Conservation (phyloP, 2,329 filamentous ascomycete genomes). For the Berkeleyomyces basicola region DNA sequence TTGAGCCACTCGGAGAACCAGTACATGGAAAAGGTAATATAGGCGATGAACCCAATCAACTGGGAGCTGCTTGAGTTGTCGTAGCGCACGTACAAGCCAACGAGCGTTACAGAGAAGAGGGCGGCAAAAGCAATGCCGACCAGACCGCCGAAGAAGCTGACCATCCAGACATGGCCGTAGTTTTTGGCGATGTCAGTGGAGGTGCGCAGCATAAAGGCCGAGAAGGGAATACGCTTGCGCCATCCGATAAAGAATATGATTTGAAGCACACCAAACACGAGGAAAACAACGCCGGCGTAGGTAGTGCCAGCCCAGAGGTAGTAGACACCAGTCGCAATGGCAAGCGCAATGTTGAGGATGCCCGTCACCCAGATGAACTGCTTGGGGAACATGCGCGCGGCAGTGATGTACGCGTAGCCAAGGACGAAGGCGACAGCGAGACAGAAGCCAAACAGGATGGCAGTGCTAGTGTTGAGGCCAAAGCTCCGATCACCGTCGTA, state of each 20-base stretch:
- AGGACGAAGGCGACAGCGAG: slow-evolving; percentile 62
- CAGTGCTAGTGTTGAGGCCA: slow-evolving; percentile 61
- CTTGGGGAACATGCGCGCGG: slow-evolving; percentile 65
- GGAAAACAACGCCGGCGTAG: slow-evolving; percentile 72
- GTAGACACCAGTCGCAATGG: slow-evolving; percentile 72
- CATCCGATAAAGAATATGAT: slow-evolving; percentile 74
- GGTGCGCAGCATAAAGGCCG: slow-evolving; percentile 74
- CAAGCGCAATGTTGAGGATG: slow-evolving; percentile 71
- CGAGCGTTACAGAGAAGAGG: slow-evolving; percentile 75
- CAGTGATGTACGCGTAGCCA: slow-evolving; percentile 60
- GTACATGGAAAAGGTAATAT: slow-evolving; percentile 80
- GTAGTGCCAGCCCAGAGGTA: slow-evolving; percentile 65
- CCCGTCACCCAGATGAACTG: slow-evolving; percentile 87
- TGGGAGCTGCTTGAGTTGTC: slow-evolving; percentile 47
- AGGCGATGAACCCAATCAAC: slow-evolving; percentile 71
- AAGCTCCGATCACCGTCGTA: slow-evolving; percentile 51
- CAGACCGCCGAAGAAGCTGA: slow-evolving; percentile 70
- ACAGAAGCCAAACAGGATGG: slow-evolving; percentile 70
- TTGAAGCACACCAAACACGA: slow-evolving; percentile 66
- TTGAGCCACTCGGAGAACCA: slow-evolving; percentile 92
- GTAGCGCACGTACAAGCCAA: slow-evolving; percentile 73
- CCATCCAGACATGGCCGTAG: slow-evolving; percentile 72
- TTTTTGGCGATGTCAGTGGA: slow-evolving; percentile 70
- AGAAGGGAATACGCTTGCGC: slow-evolving; percentile 83
- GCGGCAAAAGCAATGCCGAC: slow-evolving; percentile 59